These are phyloP conservation scores for Fonsecaea pedrosoi DNA, from an alignment of 2,329 filamentous ascomycete genomes.

Conservation along the genomic window DNA sequence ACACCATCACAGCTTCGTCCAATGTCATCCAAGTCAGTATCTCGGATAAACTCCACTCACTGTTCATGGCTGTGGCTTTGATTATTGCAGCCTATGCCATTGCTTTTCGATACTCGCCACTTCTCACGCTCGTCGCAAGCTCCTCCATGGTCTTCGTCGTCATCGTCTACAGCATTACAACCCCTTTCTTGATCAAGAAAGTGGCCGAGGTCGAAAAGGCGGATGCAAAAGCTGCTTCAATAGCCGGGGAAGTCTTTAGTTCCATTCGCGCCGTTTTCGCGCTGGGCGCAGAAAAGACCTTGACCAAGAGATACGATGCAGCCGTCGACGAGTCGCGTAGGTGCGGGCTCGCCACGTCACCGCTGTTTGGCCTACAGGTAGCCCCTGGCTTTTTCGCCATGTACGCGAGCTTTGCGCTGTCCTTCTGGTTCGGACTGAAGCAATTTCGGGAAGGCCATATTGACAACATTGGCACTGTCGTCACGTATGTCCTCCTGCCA, in stretches of 20 bases:
- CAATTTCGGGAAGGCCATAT: conserved; percentile 47
- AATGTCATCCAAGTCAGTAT: conserved; percentile 62
- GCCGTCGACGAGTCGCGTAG: conserved; percentile 49
- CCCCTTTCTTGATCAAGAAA: conserved; percentile 43
- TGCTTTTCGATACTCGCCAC: conserved; percentile 60
- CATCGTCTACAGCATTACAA: conserved; percentile 41
- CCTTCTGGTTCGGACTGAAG: conserved; percentile 49
- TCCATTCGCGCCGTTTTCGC: conserved; percentile 55
- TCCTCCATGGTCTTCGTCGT: conserved; percentile 54
- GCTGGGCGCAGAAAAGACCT: conserved; percentile 50
- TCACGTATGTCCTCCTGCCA: conserved; percentile 43
- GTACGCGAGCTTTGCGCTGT: conserved; percentile 47
- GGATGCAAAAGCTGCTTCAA: conserved; percentile 51
- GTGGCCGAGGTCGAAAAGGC: conserved; percentile 42
- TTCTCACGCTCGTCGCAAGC: conserved; percentile 59
- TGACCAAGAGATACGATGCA: conserved; percentile 47
- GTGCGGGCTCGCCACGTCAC: conserved; percentile 43
- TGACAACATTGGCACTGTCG: conserved; percentile 46
- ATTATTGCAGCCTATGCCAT: conserved; percentile 57
- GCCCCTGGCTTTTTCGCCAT: conserved; percentile 47
- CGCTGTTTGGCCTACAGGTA: conserved; percentile 45
- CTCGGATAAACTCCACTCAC: conserved; percentile 58
- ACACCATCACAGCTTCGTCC: conserved; percentile 59
- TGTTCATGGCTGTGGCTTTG: conserved; percentile 52
- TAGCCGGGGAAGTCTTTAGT: conserved; percentile 52